Evolutionary conservation across 139 green algal species (phyloP).

Genomic region (Haematococcus lacustris): DNA sequence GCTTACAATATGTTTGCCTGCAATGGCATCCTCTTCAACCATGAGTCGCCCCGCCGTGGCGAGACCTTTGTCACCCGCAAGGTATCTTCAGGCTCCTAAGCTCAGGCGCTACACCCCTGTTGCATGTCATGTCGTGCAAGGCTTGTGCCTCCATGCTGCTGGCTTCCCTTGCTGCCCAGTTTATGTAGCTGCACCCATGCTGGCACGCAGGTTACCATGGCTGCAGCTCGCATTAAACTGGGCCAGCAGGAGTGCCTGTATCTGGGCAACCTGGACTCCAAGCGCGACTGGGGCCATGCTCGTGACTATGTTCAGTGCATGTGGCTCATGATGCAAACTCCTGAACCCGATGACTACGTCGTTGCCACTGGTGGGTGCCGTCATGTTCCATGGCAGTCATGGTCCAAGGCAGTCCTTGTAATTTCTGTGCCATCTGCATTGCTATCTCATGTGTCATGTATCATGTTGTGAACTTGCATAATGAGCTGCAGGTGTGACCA

Average conservation of each 20-base stretch:
- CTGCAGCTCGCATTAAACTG: constrained; percentile 50
- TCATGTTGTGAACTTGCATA: too few relatives aligned
- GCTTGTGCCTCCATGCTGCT: too few relatives aligned
- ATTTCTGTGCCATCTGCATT: too few relatives aligned
- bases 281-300: constrained; percentile 75
- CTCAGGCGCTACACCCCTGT: too few relatives aligned
- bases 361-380: constrained; percentile 57
- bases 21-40: constrained; percentile 83
- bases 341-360: constrained; percentile 65
- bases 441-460: too few relatives aligned
- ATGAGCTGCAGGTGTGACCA: constrained; percentile 26
- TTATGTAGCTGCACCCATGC: too few relatives aligned
- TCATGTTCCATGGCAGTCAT: too few relatives aligned
- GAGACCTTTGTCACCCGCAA: constrained; percentile 80
- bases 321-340: constrained; percentile 76
- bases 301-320: constrained; percentile 70
- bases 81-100: too few relatives aligned
- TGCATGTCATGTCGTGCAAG: too few relatives aligned
- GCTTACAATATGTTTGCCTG: constrained; percentile 68
- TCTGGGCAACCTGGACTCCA: constrained; percentile 73
- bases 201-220: too few relatives aligned
- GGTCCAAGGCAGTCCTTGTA: not conserved
- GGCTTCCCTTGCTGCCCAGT: too few relatives aligned
- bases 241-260: constrained; percentile 39
- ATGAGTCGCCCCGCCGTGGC: constrained; percentile 66